phyloP scores from a whole-genome alignment of 1,284 basidiomycete genomes.

The Papiliotrema laurentii region DNA sequence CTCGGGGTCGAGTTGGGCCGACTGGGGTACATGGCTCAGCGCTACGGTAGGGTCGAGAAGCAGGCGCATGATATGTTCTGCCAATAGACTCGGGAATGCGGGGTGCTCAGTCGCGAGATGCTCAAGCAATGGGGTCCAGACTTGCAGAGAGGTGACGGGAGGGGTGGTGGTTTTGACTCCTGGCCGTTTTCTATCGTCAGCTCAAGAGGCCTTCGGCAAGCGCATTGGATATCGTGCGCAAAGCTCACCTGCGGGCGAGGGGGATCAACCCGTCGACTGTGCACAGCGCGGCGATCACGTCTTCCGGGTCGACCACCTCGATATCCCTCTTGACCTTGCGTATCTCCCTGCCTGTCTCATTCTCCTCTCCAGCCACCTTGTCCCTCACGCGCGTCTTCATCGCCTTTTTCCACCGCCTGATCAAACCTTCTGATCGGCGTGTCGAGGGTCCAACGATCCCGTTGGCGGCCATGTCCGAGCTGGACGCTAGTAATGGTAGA shows the following conservation, averaged over 20 bases:
- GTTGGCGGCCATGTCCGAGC: constrained; percentile 52
- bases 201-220: not conserved
- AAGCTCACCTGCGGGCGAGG: constrained; percentile 65
- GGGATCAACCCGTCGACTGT: constrained; percentile 69
- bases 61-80: constrained; percentile 53
- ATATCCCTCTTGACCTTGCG: constrained; percentile 35
- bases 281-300: constrained; percentile 61
- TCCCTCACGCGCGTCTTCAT: constrained; percentile 50
- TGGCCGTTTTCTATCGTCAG: constrained; percentile 49
- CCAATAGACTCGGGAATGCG: constrained; percentile 55
- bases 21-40: not conserved
- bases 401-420: constrained; percentile 42
- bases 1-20: not conserved
- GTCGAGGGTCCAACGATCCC: constrained; percentile 53
- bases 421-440: constrained; percentile 52
- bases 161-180: constrained; percentile 52
- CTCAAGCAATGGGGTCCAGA: constrained; percentile 68
- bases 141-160: constrained; percentile 54
- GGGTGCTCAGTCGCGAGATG: constrained; percentile 60
- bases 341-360: constrained; percentile 50
- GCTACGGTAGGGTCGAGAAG: constrained; percentile 32
- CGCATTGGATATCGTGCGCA: not conserved
- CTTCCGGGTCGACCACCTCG: constrained; percentile 56
- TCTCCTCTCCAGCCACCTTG: constrained; percentile 68
- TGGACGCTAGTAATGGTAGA: constrained; percentile 62